phyloP scores from a whole-genome alignment of 306 rosid species.

The Malus fusca region DNA sequence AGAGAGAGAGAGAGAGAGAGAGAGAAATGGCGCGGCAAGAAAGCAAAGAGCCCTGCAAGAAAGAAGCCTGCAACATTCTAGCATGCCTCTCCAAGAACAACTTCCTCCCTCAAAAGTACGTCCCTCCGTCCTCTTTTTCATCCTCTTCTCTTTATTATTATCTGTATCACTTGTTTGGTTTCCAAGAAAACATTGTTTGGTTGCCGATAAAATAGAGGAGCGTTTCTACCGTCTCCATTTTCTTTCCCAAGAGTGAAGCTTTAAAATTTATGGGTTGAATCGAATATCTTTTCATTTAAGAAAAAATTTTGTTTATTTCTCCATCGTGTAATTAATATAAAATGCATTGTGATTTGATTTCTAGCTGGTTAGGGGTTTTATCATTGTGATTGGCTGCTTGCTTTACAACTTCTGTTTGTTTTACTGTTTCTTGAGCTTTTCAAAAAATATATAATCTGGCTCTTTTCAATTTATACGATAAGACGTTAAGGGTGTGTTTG shows the following conservation, averaged over 20 bases:
- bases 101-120: conserved; percentile 61
- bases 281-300: not conserved
- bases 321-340: not conserved
- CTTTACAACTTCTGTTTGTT: not conserved
- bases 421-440: too few species aligned
- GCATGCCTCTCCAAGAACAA: conserved; percentile 84
- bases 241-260: not conserved
- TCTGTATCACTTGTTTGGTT: conserved; percentile 2
- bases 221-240: not conserved
- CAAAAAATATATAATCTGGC: not conserved
- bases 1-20: not conserved
- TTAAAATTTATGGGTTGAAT: not conserved
- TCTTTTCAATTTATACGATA: not conserved
- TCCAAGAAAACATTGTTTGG: not conserved
- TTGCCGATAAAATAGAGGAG: not conserved
- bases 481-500: too few species aligned
- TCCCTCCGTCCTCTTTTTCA: not conserved
- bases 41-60: conserved; percentile 89
- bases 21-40: conserved; percentile 37
- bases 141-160: not conserved
- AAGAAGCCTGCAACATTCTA: conserved; percentile 90
- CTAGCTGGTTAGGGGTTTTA: not conserved
- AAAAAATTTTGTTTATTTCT: not conserved
- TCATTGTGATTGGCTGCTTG: not conserved
- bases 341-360: too few species aligned